Evolutionary conservation across 441 rosid genomes (phyloP).

Genomic region (California macrophylla): DNA sequence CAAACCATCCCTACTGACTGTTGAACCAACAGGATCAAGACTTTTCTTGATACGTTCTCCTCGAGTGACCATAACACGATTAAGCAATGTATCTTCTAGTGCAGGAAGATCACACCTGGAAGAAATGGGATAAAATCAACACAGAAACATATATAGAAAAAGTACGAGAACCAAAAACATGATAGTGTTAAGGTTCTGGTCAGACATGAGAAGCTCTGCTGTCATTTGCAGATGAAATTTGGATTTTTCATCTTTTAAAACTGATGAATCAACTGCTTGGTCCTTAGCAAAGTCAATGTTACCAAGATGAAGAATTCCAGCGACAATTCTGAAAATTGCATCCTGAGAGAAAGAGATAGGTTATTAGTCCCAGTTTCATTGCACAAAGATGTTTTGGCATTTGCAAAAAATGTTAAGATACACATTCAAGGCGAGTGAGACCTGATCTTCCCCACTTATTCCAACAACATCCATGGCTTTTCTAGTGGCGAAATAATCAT

Average conservation of each 20-base stretch:
- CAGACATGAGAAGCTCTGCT: conserved; percentile 86
- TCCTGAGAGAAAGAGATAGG: conserved; percentile 34
- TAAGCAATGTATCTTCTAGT: conserved; percentile 73
- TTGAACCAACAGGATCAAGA: conserved; percentile 73
- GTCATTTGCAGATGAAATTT: conserved; percentile 77
- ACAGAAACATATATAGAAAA: not conserved
- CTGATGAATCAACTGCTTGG: conserved; percentile 77
- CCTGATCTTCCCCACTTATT: conserved; percentile 81
- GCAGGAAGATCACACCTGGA: conserved; percentile 55
- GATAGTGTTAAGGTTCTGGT: conserved; percentile 16
- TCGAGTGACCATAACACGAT: conserved; percentile 81
- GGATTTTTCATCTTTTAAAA: conserved; percentile 67
- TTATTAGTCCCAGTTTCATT: conserved; percentile 10
- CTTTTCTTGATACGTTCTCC: conserved; percentile 75
- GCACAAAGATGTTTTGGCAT: conserved; percentile 9
- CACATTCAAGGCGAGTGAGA: conserved; percentile 26
- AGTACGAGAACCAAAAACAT: conserved; percentile 15
- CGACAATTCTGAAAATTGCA: conserved; percentile 91
- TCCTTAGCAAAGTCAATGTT: conserved; percentile 74
- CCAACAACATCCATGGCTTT: conserved; percentile 95
- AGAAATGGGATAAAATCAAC: conserved; percentile 3
- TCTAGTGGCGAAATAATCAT: conserved; percentile 84
- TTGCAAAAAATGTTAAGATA: conserved; percentile 9
- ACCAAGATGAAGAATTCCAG: conserved; percentile 82
- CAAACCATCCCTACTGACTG: conserved; percentile 61